phyloP scores from a whole-genome alignment of 257 asterid species.

The Lavandula angustifolia region DNA sequence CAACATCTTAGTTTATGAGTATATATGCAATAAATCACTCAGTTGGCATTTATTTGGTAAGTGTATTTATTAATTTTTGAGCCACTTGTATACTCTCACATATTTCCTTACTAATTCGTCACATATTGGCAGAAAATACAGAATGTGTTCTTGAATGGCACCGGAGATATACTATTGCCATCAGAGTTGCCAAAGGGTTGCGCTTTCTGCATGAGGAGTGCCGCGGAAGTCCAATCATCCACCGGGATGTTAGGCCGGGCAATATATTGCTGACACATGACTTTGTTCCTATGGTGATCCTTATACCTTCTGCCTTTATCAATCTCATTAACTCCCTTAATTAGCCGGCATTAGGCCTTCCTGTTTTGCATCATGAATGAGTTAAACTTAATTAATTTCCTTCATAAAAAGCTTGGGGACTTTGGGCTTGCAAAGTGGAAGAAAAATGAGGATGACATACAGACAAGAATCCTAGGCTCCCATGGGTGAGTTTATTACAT shows the following conservation, averaged over 20 bases:
- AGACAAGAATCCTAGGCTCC: conserved; percentile 66
- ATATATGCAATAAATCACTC: conserved; percentile 75
- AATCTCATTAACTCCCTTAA: neutral
- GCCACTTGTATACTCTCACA: neutral
- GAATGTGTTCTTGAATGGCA: conserved; percentile 69
- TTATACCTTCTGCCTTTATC: neutral
- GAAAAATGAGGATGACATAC: conserved; percentile 42
- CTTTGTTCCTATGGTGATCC: conserved; percentile 71
- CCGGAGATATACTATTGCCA: conserved; percentile 64
- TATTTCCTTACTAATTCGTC: neutral
- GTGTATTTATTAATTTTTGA: conserved; percentile 12
- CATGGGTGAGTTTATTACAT: conserved; percentile 53
- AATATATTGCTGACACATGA: conserved; percentile 79
- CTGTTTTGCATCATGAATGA: no score
- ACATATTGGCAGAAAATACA: conserved; percentile 45
- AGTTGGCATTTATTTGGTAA: conserved; percentile 81
- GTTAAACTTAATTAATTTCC: neutral
- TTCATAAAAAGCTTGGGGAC: conserved; percentile 60
- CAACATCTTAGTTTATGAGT: conserved; percentile 72
- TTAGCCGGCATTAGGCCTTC: neutral
- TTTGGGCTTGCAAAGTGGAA: conserved; percentile 83
- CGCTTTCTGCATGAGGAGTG: conserved; percentile 85
- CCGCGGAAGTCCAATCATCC: conserved; percentile 85
- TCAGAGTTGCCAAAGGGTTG: conserved; percentile 77
- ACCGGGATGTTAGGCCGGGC: conserved; percentile 82